Base-by-base conservation (phyloP, 2,329 filamentous ascomycete genomes). In the Alternaria solani region DNA sequence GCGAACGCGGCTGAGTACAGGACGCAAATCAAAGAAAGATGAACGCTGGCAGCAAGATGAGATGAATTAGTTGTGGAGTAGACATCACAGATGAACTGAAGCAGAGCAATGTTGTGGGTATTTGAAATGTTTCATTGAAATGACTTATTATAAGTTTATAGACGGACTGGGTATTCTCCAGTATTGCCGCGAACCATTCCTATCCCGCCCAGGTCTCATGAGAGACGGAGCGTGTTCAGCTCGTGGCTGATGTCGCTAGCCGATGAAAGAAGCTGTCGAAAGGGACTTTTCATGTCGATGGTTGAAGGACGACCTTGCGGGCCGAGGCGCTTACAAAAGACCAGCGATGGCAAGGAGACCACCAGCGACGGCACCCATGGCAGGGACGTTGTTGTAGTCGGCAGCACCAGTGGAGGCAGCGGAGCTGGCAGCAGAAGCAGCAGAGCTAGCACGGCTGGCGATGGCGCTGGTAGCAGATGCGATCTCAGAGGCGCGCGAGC, bases 331-430 rank as follows among this genome's bases (percentile, higher is more conserved):
- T 64, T 77, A 77, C 71, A 78, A 74, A 41, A 77, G 71, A 62
- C 72, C 73, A 28, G 73, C 75, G 48, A 69, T 41, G 32, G 72
- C 68, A 55, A 76, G 55, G 48, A 76, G 55, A 63, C 73, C 74
- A 65, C 67, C 74, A 57, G 70, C 74, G 20, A 73, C 57, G 48
- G 71, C 74, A 30, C 74, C 76, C 62, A 77, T 70, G 36, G 65
- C 71, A 12, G 75, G 73, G 36, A 75, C 59, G 32, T 63, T 70
- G 48, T 68, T 71, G 25, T 69, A 64, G 38, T 65, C 59, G 39
- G 69, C 68, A 43, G 66, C 70, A 48, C 55, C 69, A 44, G 61
- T 53, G 28, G 55, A 30, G 36, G 57, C 58, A 25, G 57, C 63
- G n/a, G 62, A 59, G 39, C 51, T 43, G 46, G 61, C 51, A 43